A percentile compares a stretch with the other conserved stretches of the same genome.
Conservation (phyloP, 1,284 basidiomycete genomes). For the Pyrrhoderma lamaoense region DNA sequence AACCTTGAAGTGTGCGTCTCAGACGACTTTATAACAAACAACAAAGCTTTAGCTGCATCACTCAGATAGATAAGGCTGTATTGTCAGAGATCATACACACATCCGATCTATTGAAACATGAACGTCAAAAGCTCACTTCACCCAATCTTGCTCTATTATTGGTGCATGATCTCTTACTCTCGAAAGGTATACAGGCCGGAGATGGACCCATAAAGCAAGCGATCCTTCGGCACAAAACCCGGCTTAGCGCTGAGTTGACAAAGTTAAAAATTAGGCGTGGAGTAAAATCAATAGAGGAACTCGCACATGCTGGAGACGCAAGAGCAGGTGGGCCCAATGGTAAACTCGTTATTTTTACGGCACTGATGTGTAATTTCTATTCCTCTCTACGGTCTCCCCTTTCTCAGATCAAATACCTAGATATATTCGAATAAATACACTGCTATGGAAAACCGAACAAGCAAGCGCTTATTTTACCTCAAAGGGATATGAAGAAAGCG, state of each 20-base stretch:
- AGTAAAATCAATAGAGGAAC: slow-evolving; percentile 54
- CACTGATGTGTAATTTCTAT: not conserved
- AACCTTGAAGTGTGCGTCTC: slow-evolving; percentile 79
- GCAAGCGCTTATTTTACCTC: slow-evolving; percentile 48
- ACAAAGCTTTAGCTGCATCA: not conserved
- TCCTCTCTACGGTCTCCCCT: not conserved
- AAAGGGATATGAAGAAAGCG: slow-evolving; percentile 41
- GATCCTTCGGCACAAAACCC: slow-evolving; percentile 76
- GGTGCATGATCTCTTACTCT: slow-evolving; percentile 75
- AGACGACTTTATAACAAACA: not conserved
- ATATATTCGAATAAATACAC: slow-evolving; percentile 81
- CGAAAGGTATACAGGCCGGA: slow-evolving; percentile 77
- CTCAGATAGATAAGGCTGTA: slow-evolving; percentile 55
- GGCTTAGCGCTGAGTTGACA: slow-evolving; percentile 80
- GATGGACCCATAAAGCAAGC: slow-evolving; percentile 85
- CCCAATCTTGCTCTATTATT: slow-evolving; percentile 73
- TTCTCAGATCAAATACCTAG: slow-evolving; percentile 63
- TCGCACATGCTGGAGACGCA: slow-evolving; percentile 54
- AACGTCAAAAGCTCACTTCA: slow-evolving; percentile 68
- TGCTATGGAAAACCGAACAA: slow-evolving; percentile 55
- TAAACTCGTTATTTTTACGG: not conserved
- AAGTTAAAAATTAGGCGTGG: slow-evolving; percentile 79
- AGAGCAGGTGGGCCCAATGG: slow-evolving; percentile 44
- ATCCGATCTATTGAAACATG: slow-evolving; percentile 62
- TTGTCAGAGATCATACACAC: slow-evolving; percentile 59